phyloP scores from a whole-genome alignment of 2,329 filamentous ascomycete species.

The Aspergillus sp. region DNA sequence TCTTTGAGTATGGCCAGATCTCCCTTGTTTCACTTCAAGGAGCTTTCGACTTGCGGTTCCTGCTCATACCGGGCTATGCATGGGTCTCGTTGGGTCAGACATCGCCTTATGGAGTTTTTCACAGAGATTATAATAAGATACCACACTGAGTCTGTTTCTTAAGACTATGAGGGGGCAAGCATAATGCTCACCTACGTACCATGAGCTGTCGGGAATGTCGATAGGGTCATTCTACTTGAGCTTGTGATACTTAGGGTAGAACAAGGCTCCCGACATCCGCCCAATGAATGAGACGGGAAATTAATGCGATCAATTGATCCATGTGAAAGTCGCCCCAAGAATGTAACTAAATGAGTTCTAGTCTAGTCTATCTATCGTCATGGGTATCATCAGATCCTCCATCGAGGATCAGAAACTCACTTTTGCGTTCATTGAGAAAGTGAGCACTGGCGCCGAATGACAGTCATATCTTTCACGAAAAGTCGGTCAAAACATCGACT shows the following conservation, averaged over 20 bases:
- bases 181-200: not conserved
- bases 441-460: not conserved
- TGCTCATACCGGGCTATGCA: not conserved
- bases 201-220: not conserved
- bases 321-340: not conserved
- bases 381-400: conserved; percentile 4
- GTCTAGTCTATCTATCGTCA: conserved; percentile 3
- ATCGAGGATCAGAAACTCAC: not conserved
- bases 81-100: not conserved
- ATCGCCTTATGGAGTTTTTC: not conserved
- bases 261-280: not conserved
- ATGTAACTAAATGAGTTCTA: not conserved
- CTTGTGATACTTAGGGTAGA: not conserved
- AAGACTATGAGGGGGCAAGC: not conserved
- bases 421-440: not conserved
- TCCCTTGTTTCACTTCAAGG: not conserved
- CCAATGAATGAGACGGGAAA: not conserved
- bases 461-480: not conserved
- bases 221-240: not conserved
- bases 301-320: not conserved
- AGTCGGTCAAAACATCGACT: not conserved
- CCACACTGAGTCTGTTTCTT: not conserved
- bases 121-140: not conserved
- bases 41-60: not conserved
- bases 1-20: not conserved